phyloP scores from a whole-genome alignment of 2,329 filamentous ascomycete genomes.

The Fusarium sacchari region DNA sequence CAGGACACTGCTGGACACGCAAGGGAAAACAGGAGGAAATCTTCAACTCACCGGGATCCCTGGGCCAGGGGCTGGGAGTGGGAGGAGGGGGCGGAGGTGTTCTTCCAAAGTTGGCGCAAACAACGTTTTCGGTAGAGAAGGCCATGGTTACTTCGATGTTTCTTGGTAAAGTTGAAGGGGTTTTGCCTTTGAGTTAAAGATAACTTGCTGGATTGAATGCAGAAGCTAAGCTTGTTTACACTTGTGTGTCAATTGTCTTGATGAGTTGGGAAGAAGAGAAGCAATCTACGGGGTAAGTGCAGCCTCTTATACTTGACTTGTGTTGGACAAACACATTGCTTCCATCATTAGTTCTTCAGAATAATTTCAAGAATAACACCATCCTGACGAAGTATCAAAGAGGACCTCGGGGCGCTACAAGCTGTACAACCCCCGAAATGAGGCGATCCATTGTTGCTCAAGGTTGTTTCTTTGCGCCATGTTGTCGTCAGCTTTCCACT shows the following conservation, averaged over 20 bases:
- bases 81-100: conserved; percentile 15
- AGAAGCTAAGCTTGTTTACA: not conserved
- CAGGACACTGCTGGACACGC: not conserved
- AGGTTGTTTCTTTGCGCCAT: not conserved
- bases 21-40: not conserved
- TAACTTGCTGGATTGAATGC: not conserved
- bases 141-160: conserved; percentile 14
- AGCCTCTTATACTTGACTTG: conserved; percentile 13
- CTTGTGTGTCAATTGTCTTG: not conserved
- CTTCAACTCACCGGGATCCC: conserved; percentile 21
- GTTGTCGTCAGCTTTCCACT: conserved; percentile 21
- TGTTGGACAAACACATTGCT: not conserved
- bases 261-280: not conserved
- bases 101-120: conserved; percentile 3
- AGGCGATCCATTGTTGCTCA: conserved; percentile 30
- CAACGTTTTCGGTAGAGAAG: not conserved
- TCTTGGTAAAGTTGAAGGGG: not conserved
- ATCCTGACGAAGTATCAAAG: not conserved
- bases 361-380: not conserved
- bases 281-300: not conserved
- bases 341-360: no score
- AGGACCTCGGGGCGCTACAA: conserved; percentile 20
- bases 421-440: not conserved
- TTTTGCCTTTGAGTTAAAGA: not conserved
- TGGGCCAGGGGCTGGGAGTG: conserved; percentile 14